Conservation (phyloP, 1,284 basidiomycete species). For the Ustilago crameri region DNA sequence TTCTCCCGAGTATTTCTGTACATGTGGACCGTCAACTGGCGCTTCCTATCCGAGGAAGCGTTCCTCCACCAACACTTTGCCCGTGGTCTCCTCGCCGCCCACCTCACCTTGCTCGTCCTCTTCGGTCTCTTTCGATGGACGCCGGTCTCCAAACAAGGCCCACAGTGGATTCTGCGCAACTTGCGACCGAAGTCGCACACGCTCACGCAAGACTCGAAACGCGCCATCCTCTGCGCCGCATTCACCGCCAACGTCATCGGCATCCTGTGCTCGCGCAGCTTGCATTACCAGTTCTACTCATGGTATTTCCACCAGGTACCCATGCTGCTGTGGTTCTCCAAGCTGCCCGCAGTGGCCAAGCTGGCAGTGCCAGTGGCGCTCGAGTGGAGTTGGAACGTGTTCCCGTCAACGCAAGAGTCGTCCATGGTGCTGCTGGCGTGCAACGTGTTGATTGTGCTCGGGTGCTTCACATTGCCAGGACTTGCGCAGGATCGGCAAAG, state of each 20-base stretch:
- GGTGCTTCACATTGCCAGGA: constrained; percentile 32
- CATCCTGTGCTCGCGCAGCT: constrained; percentile 88
- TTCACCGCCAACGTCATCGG: constrained; percentile 94
- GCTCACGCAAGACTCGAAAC: constrained; percentile 3
- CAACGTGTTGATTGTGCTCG: constrained; percentile 45
- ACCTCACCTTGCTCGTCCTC: constrained; percentile 74
- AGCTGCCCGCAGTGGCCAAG: constrained; percentile 35
- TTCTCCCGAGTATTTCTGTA: constrained; percentile 88
- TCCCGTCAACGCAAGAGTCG: constrained; percentile 50
- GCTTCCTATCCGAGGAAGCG: constrained; percentile 79
- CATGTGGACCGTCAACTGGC: constrained; percentile 99
- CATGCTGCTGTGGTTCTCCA: constrained; percentile 77
- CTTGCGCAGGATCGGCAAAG: background rate
- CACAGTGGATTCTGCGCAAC: constrained; percentile 70
- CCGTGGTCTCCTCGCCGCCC: constrained; percentile 75
- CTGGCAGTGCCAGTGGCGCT: constrained; percentile 26
- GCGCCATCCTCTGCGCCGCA: constrained; percentile 19
- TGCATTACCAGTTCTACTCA: constrained; percentile 98
- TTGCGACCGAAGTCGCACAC: background rate
- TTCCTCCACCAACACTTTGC: constrained; percentile 80
- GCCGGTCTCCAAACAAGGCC: constrained; percentile 78
- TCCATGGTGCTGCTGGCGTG: constrained; percentile 42
- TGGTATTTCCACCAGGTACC: constrained; percentile 98
- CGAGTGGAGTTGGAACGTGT: constrained; percentile 60
- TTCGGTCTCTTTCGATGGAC: constrained; percentile 76